Conservation (phyloP, 1,139 yeast genomes). For the Scheffersomyces quercinus region DNA sequence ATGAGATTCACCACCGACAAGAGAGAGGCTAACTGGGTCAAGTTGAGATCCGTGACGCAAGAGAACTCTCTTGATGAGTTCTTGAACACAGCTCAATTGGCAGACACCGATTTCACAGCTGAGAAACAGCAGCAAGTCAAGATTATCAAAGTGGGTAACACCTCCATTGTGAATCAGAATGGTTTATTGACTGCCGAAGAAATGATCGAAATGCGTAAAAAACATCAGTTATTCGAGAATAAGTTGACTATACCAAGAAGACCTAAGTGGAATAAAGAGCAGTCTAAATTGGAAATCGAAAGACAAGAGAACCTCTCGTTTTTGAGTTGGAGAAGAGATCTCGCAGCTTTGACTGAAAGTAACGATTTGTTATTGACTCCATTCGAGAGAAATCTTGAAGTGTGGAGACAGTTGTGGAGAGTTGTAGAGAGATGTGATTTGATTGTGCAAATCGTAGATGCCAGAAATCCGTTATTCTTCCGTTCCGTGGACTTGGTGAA, state of each 20-base stretch:
- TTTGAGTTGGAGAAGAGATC: slow-evolving; percentile 87
- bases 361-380: slow-evolving; percentile 89
- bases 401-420: slow-evolving; percentile 99
- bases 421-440: slow-evolving; percentile 94
- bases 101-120: slow-evolving; percentile 95
- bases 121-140: slow-evolving; percentile 82
- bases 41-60: slow-evolving; percentile 89
- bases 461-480: slow-evolving; percentile 88
- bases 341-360: slow-evolving; percentile 81
- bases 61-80: slow-evolving; percentile 94
- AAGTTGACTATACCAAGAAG: slow-evolving; percentile 92
- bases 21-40: slow-evolving; percentile 86
- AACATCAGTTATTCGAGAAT: slow-evolving; percentile 74
- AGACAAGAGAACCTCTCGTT: slow-evolving; percentile 89
- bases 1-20: slow-evolving; percentile 81
- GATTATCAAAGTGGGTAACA: slow-evolving; percentile 75
- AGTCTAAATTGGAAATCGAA: slow-evolving; percentile 77
- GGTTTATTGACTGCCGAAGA: slow-evolving; percentile 68
- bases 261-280: slow-evolving; percentile 78
- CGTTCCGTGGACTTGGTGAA: slow-evolving; percentile 86
- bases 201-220: slow-evolving; percentile 57
- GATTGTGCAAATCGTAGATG: slow-evolving; percentile 96
- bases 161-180: slow-evolving; percentile 45
- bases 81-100: slow-evolving; percentile 89
- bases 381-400: slow-evolving; percentile 94